Evolutionary conservation across 2,329 filamentous ascomycete genomes (phyloP).

Genomic region (Fusarium keratoplasticum): DNA sequence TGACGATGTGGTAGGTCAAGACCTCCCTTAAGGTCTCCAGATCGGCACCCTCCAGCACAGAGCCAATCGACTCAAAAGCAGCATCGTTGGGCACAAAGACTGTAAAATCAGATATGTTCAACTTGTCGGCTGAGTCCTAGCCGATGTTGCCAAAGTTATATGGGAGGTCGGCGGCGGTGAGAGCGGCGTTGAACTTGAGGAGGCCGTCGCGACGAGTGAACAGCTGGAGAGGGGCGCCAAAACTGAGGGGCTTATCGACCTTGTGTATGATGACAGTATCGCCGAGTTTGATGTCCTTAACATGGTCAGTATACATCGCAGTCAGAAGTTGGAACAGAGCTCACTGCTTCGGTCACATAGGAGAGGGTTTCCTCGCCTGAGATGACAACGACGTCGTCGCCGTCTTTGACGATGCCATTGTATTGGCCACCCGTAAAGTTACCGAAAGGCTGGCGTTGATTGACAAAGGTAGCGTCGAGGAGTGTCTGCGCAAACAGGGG

Average conservation of each 20-base stretch:
- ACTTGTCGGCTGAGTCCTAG: slow-evolving; percentile 18
- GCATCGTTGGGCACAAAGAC: slow-evolving; percentile 45
- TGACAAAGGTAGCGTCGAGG: slow-evolving; percentile 46
- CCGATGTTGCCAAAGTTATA: slow-evolving; percentile 43
- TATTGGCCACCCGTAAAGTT: slow-evolving; percentile 53
- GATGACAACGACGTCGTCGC: slow-evolving; percentile 47
- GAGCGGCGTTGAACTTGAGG: slow-evolving; percentile 45
- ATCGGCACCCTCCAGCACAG: slow-evolving; percentile 40
- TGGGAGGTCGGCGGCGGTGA: slow-evolving; percentile 42
- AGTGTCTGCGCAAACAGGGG: slow-evolving; percentile 48
- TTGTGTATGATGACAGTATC: slow-evolving; percentile 48
- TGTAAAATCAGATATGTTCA: slow-evolving; percentile 48
- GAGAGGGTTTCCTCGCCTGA: slow-evolving; percentile 49
- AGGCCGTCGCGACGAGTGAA: slow-evolving; percentile 45
- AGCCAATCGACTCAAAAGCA: slow-evolving; percentile 46
- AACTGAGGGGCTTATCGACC: slow-evolving; percentile 43
- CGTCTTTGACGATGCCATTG: slow-evolving; percentile 49
- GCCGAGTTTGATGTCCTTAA: slow-evolving; percentile 45
- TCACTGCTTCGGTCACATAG: slow-evolving; percentile 49
- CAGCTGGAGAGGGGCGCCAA: slow-evolving; percentile 47
- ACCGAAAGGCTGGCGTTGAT: slow-evolving; percentile 49
- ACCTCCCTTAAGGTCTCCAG: slow-evolving; percentile 43
- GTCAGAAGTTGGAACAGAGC: neutral
- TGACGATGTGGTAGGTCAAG: slow-evolving; percentile 47
- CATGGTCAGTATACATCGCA: neutral